Conservation (phyloP, 2,329 filamentous ascomycete genomes). For the Delphinella strobiligena region DNA sequence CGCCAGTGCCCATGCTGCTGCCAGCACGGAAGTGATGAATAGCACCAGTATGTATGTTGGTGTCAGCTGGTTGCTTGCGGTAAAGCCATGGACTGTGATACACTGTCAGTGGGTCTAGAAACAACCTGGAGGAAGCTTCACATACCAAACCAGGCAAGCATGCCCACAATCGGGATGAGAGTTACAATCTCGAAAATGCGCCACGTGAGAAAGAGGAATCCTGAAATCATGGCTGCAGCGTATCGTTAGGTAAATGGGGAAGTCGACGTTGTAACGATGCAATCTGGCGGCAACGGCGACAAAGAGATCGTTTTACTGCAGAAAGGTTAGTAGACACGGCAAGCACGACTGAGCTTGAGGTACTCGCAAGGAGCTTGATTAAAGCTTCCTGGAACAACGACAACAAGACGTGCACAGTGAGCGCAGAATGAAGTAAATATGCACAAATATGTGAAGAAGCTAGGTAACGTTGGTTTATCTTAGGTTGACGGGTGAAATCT, state of each 20-base stretch:
- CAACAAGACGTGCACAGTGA: neutral
- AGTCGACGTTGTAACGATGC: neutral
- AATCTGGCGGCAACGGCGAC: neutral
- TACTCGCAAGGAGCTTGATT: too few relatives aligned
- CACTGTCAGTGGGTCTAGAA: neutral
- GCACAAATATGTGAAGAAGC: neutral
- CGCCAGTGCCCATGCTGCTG: slow-evolving; percentile 47
- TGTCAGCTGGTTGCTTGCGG: slow-evolving; percentile 44
- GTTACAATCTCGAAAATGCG: slow-evolving; percentile 50
- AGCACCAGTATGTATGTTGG: slow-evolving; percentile 49
- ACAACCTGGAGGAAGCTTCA: neutral
- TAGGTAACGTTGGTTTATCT: neutral
- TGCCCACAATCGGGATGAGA: slow-evolving; percentile 51
- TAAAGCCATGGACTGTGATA: slow-evolving; percentile 41
- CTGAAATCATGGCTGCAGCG: slow-evolving; percentile 24
- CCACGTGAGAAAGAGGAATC: slow-evolving; percentile 50
- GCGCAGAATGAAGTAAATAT: neutral
- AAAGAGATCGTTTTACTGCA: too few relatives aligned
- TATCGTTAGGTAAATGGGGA: neutral
- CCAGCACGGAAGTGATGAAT: slow-evolving; percentile 53
- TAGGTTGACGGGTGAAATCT: neutral
- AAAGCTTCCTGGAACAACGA: too few relatives aligned
- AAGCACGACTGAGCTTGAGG: neutral
- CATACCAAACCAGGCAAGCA: slow-evolving; percentile 45
- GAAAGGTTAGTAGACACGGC: too few relatives aligned